phyloP scores from a whole-genome alignment of 176 grass and related monocot genomes.

The Saccharum officinarum region DNA sequence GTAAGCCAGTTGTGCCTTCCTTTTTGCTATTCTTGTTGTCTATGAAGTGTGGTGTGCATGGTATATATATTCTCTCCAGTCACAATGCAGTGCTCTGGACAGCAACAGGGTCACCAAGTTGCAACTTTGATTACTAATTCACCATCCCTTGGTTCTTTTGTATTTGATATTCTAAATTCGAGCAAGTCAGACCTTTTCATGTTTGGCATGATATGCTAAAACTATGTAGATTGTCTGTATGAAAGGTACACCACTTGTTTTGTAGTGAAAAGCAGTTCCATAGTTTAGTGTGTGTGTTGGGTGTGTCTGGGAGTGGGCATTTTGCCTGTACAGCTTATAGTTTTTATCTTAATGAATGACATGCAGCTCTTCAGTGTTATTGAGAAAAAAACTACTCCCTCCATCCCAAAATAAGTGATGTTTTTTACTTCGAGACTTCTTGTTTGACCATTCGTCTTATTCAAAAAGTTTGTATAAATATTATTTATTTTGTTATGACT shows the following conservation, averaged over 20 bases:
- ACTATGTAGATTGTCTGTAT: not conserved
- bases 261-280: not conserved
- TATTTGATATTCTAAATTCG: not conserved
- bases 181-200: not conserved
- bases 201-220: not conserved
- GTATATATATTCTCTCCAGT: not conserved
- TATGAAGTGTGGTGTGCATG: slow-evolving; percentile 7
- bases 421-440: too few species aligned
- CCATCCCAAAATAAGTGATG: too few species aligned
- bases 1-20: slow-evolving; percentile 44
- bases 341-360: not conserved
- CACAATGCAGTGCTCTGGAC: not conserved
- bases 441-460: too few species aligned
- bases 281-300: not conserved
- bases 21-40: not conserved
- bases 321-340: not conserved
- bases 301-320: not conserved
- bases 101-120: not conserved
- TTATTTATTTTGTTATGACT: too few species aligned
- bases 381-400: not conserved
- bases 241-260: not conserved
- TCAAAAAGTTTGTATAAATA: too few species aligned
- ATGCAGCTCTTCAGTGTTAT: not conserved
- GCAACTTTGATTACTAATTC: not conserved
- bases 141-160: not conserved